phyloP scores from a whole-genome alignment of 306 rosid species.

The Abrus precatorius region DNA sequence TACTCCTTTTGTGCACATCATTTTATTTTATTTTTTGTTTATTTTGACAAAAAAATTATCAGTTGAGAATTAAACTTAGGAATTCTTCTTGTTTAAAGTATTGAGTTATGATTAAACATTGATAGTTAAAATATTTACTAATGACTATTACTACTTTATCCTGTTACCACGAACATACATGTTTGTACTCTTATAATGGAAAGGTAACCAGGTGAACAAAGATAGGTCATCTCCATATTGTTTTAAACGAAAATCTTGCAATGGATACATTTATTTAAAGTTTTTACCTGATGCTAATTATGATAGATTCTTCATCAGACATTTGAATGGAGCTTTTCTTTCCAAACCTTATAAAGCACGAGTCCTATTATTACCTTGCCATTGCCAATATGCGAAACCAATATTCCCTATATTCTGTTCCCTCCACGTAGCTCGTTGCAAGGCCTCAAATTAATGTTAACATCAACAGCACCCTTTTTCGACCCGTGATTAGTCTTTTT shows the following conservation, averaged over 20 bases:
- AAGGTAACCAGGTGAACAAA: neutral
- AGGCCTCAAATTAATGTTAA: constrained; percentile 80
- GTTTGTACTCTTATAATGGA: neutral
- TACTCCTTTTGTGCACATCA: constrained; percentile 14
- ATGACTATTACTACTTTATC: neutral
- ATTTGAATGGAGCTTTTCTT: constrained; percentile 47
- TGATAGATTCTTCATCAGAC: constrained; percentile 40
- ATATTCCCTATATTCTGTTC: constrained; percentile 73
- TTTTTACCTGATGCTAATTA: constrained; percentile 23
- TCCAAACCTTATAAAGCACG: constrained; percentile 69
- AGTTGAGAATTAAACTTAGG: constrained; percentile 32
- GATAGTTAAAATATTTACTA: constrained; percentile 20
- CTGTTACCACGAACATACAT: neutral
- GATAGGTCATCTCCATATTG: constrained; percentile 15
- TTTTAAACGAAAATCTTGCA: constrained; percentile 17
- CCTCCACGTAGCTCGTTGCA: constrained; percentile 63
- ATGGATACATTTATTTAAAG: constrained; percentile 26
- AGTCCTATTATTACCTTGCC: constrained; percentile 57
- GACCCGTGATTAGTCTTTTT: no score
- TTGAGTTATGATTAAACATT: constrained; percentile 23
- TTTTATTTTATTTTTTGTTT: constrained; percentile 12
- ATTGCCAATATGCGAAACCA: constrained; percentile 66
- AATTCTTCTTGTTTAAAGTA: constrained; percentile 29
- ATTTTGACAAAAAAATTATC: neutral
- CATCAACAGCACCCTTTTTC: neutral